These are phyloP conservation scores for Boletus edulis DNA, from an alignment of 768 basidiomycete species.

Conservation along the genomic window DNA sequence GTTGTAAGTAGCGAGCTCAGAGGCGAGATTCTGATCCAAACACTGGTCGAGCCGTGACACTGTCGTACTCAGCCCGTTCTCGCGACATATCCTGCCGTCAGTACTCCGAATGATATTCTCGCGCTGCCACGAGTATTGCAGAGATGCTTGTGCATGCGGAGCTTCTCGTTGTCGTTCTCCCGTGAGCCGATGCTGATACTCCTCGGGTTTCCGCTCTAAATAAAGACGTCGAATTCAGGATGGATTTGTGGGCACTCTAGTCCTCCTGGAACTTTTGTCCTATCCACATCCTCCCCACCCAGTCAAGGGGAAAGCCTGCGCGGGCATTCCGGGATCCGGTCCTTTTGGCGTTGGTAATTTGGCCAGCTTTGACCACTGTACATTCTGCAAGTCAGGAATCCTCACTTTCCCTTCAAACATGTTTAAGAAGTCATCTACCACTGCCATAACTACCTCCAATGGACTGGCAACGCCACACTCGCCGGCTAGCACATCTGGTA, in stretches of 20 bases:
- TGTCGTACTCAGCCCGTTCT: neutral
- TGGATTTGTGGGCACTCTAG: neutral
- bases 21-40: neutral
- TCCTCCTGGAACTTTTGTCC: neutral
- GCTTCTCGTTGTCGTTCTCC: constrained; percentile 8
- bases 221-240: constrained; percentile 3
- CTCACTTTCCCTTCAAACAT: neutral
- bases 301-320: neutral
- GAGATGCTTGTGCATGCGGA: constrained; percentile 6
- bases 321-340: neutral
- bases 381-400: neutral
- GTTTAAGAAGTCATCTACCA: neutral
- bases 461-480: neutral
- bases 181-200: neutral
- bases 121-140: constrained; percentile 6
- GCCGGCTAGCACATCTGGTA: neutral
- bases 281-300: neutral
- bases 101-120: constrained; percentile 1
- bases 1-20: no score
- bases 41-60: neutral
- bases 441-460: neutral
- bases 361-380: neutral
- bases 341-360: neutral
- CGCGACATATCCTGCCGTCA: neutral
- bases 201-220: constrained; percentile 1